A percentile compares a stretch with the other conserved stretches of the same genome.
phyloP scores from a whole-genome alignment of 192 early-diverging fungal species.

The Coemansia erecta region DNA sequence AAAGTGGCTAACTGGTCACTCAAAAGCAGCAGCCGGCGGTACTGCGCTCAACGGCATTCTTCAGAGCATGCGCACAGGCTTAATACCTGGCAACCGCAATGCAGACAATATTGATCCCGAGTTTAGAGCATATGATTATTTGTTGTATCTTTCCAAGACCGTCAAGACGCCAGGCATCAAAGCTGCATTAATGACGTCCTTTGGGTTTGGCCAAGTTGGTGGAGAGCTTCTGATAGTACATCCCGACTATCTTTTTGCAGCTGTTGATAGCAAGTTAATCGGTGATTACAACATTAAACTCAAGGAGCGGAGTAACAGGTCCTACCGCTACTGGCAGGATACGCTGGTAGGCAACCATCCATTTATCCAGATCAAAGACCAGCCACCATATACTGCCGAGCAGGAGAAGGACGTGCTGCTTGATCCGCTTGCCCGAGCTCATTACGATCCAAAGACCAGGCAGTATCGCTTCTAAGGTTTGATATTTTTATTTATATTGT shows the following conservation, averaged over 20 bases:
- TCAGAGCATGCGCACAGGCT: conserved; percentile 74
- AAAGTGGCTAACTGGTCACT: conserved; percentile 85
- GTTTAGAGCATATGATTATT: conserved; percentile 72
- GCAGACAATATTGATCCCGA: conserved; percentile 41
- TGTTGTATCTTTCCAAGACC: conserved; percentile 73
- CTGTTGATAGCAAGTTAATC: not conserved
- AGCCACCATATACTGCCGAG: too few relatives aligned
- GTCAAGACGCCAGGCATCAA: conserved; percentile 65
- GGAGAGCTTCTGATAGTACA: conserved; percentile 61
- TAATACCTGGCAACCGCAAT: conserved; percentile 88
- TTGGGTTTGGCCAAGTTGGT: conserved; percentile 69
- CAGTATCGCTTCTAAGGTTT: too few relatives aligned
- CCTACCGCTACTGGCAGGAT: conserved; percentile 16
- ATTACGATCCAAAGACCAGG: too few relatives aligned
- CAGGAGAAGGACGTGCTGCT: too few relatives aligned
- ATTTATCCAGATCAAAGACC: conserved; percentile 6
- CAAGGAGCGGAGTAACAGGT: not conserved
- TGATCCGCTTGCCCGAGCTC: too few relatives aligned
- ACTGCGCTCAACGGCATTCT: conserved; percentile 91
- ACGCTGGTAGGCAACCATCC: conserved; percentile 4
- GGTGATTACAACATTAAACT: not conserved
- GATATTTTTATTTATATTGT: too few relatives aligned
- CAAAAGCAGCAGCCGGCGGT: conserved; percentile 87
- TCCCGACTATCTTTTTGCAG: conserved; percentile 63
- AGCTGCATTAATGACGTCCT: conserved; percentile 61